These are phyloP conservation scores for Exserohilum rostratum DNA, from an alignment of 2,329 filamentous ascomycete genomes.

Conservation along the genomic window DNA sequence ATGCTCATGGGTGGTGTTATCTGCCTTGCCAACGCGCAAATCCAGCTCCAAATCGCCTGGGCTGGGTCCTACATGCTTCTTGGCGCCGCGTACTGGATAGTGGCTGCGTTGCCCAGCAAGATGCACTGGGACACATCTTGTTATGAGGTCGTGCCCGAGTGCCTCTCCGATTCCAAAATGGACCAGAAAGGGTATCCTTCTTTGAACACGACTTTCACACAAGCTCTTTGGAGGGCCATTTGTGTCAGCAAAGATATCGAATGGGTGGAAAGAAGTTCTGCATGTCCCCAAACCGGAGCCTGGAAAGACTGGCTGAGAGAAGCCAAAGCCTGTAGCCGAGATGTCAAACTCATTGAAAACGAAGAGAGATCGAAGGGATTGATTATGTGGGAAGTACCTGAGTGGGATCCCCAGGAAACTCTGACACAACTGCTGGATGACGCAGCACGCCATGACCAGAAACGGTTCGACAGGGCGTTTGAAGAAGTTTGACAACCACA, in stretches of 20 bases:
- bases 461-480: slow-evolving; percentile 14
- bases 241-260: slow-evolving; percentile 51
- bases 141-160: slow-evolving; percentile 50
- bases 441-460: slow-evolving; percentile 25
- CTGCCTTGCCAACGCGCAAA: slow-evolving; percentile 56
- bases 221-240: slow-evolving; percentile 58
- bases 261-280: slow-evolving; percentile 52
- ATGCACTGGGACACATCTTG: slow-evolving; percentile 57
- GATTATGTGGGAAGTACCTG: slow-evolving; percentile 42
- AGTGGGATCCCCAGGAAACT: slow-evolving; percentile 40
- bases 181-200: slow-evolving; percentile 40
- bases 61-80: slow-evolving; percentile 58
- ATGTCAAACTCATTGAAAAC: slow-evolving; percentile 18
- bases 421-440: slow-evolving; percentile 28
- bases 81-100: slow-evolving; percentile 58
- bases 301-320: slow-evolving; percentile 52
- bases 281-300: slow-evolving; percentile 50
- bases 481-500: slow-evolving; percentile 24
- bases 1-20: slow-evolving; percentile 61
- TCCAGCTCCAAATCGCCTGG: slow-evolving; percentile 57
- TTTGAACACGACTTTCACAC: slow-evolving; percentile 51
- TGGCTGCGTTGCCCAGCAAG: slow-evolving; percentile 55
- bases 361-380: slow-evolving; percentile 15
- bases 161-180: slow-evolving; percentile 43
- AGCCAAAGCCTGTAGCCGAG: slow-evolving; percentile 35